phyloP scores from a whole-genome alignment of 208 protist species.

The Balamuthia mandrillaris region DNA sequence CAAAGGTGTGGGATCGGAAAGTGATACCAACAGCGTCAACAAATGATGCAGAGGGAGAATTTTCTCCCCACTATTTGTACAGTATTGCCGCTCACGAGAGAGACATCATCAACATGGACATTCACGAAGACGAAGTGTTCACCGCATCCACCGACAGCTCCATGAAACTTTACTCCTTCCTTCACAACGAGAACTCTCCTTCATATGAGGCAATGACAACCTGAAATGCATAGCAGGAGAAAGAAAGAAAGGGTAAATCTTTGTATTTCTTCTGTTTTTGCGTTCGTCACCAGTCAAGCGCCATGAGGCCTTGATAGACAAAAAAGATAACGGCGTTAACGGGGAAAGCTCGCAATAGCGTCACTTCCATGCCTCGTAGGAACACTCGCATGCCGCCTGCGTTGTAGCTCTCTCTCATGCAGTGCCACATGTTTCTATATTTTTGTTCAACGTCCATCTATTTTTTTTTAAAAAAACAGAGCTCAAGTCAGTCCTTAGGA shows the following conservation, averaged over 20 bases:
- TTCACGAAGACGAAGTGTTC: conserved; percentile 5
- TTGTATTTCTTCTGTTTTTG: no score
- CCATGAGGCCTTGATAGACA: conserved; percentile 12
- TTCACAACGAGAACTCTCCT: no score
- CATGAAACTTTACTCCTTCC: conserved; percentile 7
- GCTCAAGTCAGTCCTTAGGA: no score
- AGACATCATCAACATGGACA: conserved; percentile 46
- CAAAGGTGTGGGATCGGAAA: no score
- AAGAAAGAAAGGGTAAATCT: no score
- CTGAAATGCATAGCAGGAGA: no score
- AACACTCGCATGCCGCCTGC: neutral
- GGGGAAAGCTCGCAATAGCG: neutral
- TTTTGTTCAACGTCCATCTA: no score
- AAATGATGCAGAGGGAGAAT: neutral
- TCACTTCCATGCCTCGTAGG: neutral
- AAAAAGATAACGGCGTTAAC: conserved; percentile 33
- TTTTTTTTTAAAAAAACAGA: no score
- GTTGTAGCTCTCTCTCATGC: neutral
- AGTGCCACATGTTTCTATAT: neutral
- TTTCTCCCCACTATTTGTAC: neutral
- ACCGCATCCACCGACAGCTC: conserved; percentile 14
- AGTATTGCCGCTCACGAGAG: neutral
- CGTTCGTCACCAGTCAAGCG: no score
- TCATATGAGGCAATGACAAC: no score
- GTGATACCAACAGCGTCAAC: neutral